phyloP scores from a whole-genome alignment of 2,329 filamentous ascomycete species.

The Pseudogymnoascus sp. region DNA sequence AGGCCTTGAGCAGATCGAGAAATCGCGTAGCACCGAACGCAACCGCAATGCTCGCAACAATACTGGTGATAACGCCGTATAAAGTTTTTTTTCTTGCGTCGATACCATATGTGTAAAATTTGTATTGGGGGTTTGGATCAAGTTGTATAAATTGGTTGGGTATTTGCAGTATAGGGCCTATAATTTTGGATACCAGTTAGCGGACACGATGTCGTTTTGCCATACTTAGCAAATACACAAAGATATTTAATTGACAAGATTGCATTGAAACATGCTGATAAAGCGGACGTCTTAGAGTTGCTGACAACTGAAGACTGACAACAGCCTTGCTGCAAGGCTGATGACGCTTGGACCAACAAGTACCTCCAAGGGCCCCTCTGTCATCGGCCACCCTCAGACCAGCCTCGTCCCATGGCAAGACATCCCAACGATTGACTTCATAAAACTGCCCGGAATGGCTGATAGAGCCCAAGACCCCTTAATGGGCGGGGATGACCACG shows the following conservation, averaged over 20 bases:
- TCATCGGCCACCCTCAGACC: background rate
- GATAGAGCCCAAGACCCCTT: conserved; percentile 25
- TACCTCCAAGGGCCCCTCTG: background rate
- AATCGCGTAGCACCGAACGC: background rate
- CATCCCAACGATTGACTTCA: background rate
- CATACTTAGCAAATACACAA: background rate
- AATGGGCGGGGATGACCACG: conserved; percentile 18
- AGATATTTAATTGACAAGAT: background rate
- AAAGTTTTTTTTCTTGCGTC: background rate
- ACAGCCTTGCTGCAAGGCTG: conserved; percentile 7
- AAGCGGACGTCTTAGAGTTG: background rate
- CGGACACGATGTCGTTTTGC: background rate
- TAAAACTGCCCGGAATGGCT: conserved; percentile 19
- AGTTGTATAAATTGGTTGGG: background rate
- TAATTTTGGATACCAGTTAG: background rate
- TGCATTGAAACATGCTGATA: background rate
- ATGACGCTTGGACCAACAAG: background rate
- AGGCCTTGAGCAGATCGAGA: background rate
- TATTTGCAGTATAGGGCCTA: background rate
- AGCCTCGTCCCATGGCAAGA: background rate
- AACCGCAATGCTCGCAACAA: background rate
- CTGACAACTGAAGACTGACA: background rate
- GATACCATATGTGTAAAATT: background rate
- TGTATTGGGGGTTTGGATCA: background rate
- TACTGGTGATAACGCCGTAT: background rate